Percentiles rank a stretch among this genome's conserved stretches.
phyloP scores from a whole-genome alignment of 768 basidiomycete genomes.

The Paxillus rubicundulus region DNA sequence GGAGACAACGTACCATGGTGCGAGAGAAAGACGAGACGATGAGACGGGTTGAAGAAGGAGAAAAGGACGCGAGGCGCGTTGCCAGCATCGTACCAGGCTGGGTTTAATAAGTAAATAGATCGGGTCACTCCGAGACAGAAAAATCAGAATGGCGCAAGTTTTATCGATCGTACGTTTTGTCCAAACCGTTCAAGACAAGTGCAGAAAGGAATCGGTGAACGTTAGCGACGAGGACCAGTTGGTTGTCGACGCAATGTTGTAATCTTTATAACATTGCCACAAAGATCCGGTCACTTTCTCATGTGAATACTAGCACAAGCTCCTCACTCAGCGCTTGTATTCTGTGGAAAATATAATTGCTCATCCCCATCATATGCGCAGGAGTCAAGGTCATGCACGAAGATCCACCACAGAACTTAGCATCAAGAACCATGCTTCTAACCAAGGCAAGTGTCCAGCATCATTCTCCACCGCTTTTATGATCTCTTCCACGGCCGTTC shows the following conservation, averaged over 20 bases:
- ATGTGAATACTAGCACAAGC: constrained; percentile 4
- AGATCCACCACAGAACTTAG: constrained; percentile 63
- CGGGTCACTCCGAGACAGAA: constrained; percentile 12
- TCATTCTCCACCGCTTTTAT: constrained; percentile 45
- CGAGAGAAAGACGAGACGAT: constrained; percentile 36
- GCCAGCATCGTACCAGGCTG: constrained; percentile 37
- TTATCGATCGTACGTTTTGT: background rate
- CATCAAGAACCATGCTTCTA: constrained; percentile 79
- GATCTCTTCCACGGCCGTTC: constrained; percentile 64
- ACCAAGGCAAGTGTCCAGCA: constrained; percentile 37
- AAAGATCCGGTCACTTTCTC: constrained; percentile 1
- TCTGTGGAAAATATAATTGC: background rate
- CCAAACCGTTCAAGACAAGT: no score
- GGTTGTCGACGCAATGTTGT: no score
- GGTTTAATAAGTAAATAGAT: constrained; percentile 16
- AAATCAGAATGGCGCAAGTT: background rate
- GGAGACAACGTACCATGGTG: constrained; percentile 46
- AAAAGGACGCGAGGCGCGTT: constrained; percentile 39
- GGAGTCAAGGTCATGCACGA: constrained; percentile 16
- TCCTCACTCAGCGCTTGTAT: background rate
- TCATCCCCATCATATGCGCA: constrained; percentile 4
- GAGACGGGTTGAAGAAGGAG: constrained; percentile 39
- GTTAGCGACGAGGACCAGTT: no score
- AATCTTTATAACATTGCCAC: background rate
- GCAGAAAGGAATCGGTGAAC: no score